Percentiles rank a stretch among this genome's conserved stretches.
These are phyloP conservation scores for Pythium sukuiense DNA, from an alignment of 352 stramenopile genomes.

Conservation along the genomic window DNA sequence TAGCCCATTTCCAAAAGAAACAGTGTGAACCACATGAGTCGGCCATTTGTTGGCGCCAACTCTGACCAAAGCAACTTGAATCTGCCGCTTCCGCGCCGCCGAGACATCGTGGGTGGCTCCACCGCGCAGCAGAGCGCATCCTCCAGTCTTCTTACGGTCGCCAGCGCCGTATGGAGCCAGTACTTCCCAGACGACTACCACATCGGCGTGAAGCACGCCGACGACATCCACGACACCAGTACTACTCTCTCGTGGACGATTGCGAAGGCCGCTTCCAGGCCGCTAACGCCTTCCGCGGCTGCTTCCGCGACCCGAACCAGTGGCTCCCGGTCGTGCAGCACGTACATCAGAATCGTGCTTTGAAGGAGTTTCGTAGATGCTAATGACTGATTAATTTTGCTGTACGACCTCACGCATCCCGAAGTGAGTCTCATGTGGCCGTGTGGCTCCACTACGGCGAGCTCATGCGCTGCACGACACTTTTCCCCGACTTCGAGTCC, in stretches of 20 bases:
- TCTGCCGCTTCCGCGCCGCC: conserved; percentile 24
- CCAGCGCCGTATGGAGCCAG: conserved; percentile 73
- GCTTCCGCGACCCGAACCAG: conserved; percentile 28
- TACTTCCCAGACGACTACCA: conserved; percentile 75
- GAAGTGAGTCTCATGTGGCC: conserved; percentile 28
- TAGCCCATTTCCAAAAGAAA: no score
- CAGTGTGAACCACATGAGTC: no score
- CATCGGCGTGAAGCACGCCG: conserved; percentile 28
- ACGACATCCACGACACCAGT: conserved; percentile 25
- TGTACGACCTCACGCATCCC: conserved; percentile 33
- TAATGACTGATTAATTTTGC: neutral
- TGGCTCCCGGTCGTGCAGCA: conserved; percentile 33
- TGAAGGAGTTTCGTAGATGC: no score
- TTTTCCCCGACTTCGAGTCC: conserved; percentile 30
- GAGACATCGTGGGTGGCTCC: neutral
- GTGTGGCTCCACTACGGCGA: conserved; percentile 34
- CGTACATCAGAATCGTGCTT: neutral
- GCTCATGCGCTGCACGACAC: conserved; percentile 27
- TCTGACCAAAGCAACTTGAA: neutral
- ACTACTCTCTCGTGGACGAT: conserved; percentile 33
- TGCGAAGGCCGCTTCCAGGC: conserved; percentile 33
- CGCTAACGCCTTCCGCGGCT: conserved; percentile 32
- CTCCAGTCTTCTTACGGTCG: conserved; percentile 29
- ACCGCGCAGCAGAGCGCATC: neutral
- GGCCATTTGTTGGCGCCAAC: conserved; percentile 12